A percentile compares a stretch with the other conserved stretches of the same genome.
These are phyloP conservation scores for Cryptococcus deneoformans DNA, from an alignment of 1,284 basidiomycete species.

Conservation along the genomic window DNA sequence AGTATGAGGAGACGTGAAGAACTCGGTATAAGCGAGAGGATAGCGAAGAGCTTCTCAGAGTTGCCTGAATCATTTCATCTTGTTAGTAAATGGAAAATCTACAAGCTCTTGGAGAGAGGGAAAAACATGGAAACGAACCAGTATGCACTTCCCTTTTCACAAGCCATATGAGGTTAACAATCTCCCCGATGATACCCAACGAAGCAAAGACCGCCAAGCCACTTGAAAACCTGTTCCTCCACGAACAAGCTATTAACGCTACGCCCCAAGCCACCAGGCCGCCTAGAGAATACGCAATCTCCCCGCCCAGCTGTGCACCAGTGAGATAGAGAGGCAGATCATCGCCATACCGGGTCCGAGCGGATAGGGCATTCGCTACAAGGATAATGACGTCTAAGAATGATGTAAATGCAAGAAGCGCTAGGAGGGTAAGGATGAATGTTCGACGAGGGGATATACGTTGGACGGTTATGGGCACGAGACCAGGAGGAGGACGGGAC, in stretches of 20 bases:
- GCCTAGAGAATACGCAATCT: slow-evolving; percentile 30
- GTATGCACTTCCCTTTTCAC: slow-evolving; percentile 26
- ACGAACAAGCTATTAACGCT: slow-evolving; percentile 31
- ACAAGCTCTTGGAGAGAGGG: neutral
- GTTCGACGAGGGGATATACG: slow-evolving; percentile 37
- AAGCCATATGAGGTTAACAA: slow-evolving; percentile 36
- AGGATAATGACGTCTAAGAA: slow-evolving; percentile 28
- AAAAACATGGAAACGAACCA: slow-evolving; percentile 22
- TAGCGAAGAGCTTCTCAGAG: slow-evolving; percentile 26
- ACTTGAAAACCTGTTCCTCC: slow-evolving; percentile 33
- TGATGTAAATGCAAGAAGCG: slow-evolving; percentile 26
- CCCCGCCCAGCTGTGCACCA: slow-evolving; percentile 16
- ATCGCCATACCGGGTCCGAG: slow-evolving; percentile 6
- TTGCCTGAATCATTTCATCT: slow-evolving; percentile 6
- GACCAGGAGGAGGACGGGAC: slow-evolving; percentile 20
- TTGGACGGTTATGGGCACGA: slow-evolving; percentile 39
- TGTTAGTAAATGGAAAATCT: neutral
- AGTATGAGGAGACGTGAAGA: slow-evolving; percentile 34
- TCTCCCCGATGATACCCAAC: slow-evolving; percentile 32
- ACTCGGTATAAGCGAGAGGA: slow-evolving; percentile 35
- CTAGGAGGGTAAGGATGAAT: slow-evolving; percentile 30
- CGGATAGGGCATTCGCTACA: slow-evolving; percentile 24
- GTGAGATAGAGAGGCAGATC: slow-evolving; percentile 5
- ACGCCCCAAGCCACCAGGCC: slow-evolving; percentile 32
- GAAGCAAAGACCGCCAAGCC: slow-evolving; percentile 26